Evolutionary conservation across 768 basidiomycete genomes (phyloP), one percentile per base, ranked within the genome.

Genomic region (Fomitopsis pulvina): DNA sequence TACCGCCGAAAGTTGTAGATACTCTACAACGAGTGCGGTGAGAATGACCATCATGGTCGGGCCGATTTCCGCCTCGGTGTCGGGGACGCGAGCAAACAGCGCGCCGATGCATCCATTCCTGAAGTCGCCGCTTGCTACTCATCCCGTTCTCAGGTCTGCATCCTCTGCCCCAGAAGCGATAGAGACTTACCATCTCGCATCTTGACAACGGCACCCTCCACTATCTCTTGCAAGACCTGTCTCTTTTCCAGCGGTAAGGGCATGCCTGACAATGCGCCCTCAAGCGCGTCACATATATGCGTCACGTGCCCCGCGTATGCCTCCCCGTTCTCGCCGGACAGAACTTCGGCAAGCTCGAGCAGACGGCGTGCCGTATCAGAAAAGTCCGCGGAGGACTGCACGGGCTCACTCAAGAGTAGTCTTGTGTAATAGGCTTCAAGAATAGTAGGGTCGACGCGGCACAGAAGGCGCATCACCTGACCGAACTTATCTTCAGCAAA

Each of bases 21-120:
- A 77, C 62, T 88, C 85, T 51, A 74, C 76, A n/a, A 79, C 71
- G 34, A 87, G 63, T 2, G 89, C 89, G 8, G 80, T 71, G n/a
- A 75, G 59, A n/a, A 91, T 74, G 18, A 87, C 76, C 61, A 84
- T 73, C 29, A 79, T 59, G 0, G 85, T 88, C 10, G 84, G 76
- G n/a, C 68, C 56, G 14, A 58, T 57, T 22, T 57, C 52, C 16
- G 68, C 66, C 0, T 58, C 53, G 8, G 28, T 20, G 30, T 81
- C 75, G 2, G 66, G 63, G 8, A 81, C 57, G 26, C 69, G 64
- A 3, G 76, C 68, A 46, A 81, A 59, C 5, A 63, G 39, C 2
- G 57, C 60, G 24, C 57, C 59, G 11, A 62, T 44, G 28, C 56
- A 59, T 32, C 57, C 46, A 54, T 76, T 61, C 32, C 68, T 69